Percentiles rank a stretch among this genome's conserved stretches.
These are phyloP conservation scores for Epichloe typhina DNA, from an alignment of 2,329 filamentous ascomycete species.

Conservation along the genomic window DNA sequence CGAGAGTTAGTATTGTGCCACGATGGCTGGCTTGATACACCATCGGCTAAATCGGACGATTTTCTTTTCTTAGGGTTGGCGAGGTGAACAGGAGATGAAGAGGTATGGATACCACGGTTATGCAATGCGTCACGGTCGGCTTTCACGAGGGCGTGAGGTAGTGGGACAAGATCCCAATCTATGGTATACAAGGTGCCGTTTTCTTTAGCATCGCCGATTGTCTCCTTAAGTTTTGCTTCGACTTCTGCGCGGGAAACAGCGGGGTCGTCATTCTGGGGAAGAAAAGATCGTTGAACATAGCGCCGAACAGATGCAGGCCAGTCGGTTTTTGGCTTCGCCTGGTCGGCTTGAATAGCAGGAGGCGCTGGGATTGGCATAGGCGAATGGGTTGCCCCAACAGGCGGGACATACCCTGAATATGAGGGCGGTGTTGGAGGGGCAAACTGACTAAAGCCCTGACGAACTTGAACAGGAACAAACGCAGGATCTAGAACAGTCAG, in stretches of 20 bases:
- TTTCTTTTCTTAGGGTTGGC: constrained; percentile 64
- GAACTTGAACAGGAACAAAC: constrained; percentile 48
- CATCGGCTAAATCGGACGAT: constrained; percentile 49
- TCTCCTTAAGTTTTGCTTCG: constrained; percentile 70
- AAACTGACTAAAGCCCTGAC: constrained; percentile 42
- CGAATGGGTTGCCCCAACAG: constrained; percentile 15
- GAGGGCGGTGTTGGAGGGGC: constrained; percentile 21
- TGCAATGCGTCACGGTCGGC: constrained; percentile 47
- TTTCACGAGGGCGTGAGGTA: constrained; percentile 74
- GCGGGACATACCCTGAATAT: constrained; percentile 19
- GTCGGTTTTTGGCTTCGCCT: constrained; percentile 49
- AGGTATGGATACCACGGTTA: constrained; percentile 20
- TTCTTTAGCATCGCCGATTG: constrained; percentile 74
- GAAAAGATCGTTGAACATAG: constrained; percentile 85
- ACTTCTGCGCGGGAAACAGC: constrained; percentile 56
- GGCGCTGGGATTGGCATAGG: constrained; percentile 18
- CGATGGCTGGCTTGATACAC: constrained; percentile 45
- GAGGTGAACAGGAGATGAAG: constrained; percentile 14
- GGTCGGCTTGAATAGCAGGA: constrained; percentile 14
- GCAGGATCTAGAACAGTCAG: constrained; percentile 34
- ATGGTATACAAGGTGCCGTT: constrained; percentile 55
- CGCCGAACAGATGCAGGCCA: constrained; percentile 74
- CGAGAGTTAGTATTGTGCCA: constrained; percentile 60
- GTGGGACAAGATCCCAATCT: constrained; percentile 71
- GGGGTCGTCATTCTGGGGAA: constrained; percentile 53